Conservation (phyloP, 140 eudicot genomes). For the Stevia rebaudiana region DNA sequence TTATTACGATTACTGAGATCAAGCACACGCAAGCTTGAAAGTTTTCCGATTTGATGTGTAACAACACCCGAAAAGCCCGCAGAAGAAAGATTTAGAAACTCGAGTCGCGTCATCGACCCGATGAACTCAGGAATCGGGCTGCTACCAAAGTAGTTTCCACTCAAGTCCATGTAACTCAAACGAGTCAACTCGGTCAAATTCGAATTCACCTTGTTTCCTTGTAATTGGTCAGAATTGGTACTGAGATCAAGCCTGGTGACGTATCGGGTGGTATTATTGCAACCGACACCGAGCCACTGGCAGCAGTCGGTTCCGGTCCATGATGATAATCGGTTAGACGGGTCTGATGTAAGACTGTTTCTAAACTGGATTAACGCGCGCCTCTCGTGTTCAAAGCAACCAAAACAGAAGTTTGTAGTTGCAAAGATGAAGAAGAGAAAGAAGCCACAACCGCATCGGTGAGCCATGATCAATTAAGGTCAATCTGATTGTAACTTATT, state of each 20-base stretch:
- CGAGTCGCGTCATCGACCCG: slow-evolving; percentile 26
- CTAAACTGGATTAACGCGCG: slow-evolving; percentile 30
- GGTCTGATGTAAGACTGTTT: slow-evolving; percentile 23
- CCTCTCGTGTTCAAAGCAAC: slow-evolving; percentile 27
- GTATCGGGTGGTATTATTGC: slow-evolving; percentile 15
- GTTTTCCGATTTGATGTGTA: slow-evolving; percentile 31
- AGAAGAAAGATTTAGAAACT: slow-evolving; percentile 21
- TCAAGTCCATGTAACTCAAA: slow-evolving; percentile 34
- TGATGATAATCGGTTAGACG: slow-evolving; percentile 20
- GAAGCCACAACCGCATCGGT: slow-evolving; percentile 2
- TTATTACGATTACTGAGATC: slow-evolving; percentile 22
- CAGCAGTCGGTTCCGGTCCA: slow-evolving; percentile 38
- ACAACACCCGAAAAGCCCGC: slow-evolving; percentile 16
- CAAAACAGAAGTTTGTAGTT: slow-evolving; percentile 5
- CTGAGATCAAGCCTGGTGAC: slow-evolving; percentile 27
- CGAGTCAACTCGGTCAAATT: slow-evolving; percentile 25
- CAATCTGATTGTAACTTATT: not conserved
- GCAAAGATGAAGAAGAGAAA: slow-evolving; percentile 24
- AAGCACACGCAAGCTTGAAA: slow-evolving; percentile 23
- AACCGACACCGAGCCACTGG: slow-evolving; percentile 29
- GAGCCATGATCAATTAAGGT: slow-evolving; percentile 15
- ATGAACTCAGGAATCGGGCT: slow-evolving; percentile 26
- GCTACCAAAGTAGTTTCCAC: slow-evolving; percentile 19
- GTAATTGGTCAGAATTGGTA: not conserved
- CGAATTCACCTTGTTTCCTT: slow-evolving; percentile 10